phyloP scores from a whole-genome alignment of 176 grass and related monocot genomes.

The Raddia distichophylla region DNA sequence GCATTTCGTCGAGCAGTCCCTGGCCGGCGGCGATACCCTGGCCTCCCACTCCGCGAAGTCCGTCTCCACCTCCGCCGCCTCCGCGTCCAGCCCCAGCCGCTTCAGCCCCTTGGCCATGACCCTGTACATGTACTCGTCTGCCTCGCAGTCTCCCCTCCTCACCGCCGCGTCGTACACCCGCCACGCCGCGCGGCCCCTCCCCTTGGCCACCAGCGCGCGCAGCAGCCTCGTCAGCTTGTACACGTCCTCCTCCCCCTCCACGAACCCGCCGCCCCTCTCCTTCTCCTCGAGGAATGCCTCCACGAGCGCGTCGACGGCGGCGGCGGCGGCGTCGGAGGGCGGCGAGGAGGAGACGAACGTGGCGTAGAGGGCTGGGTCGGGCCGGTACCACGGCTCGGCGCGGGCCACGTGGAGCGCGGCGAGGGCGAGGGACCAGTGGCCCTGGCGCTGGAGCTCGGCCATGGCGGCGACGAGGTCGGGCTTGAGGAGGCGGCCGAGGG shows the following conservation, averaged over 20 bases:
- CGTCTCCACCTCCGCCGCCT: conserved; percentile 61
- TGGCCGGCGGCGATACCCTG: conserved; percentile 35
- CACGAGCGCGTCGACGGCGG: conserved; percentile 69
- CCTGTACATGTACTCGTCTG: conserved; percentile 78
- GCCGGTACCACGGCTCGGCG: conserved; percentile 68
- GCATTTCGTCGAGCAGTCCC: conserved; percentile 75
- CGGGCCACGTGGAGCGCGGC: conserved; percentile 66
- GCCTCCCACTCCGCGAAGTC: conserved; percentile 69
- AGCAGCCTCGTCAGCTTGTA: conserved; percentile 72
- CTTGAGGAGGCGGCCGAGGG: conserved; percentile 79
- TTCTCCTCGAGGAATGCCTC: conserved; percentile 80
- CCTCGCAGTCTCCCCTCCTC: conserved; percentile 47
- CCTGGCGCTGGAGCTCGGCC: conserved; percentile 84
- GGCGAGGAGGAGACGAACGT: conserved; percentile 72
- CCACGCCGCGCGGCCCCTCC: conserved; percentile 61
- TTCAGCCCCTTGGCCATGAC: conserved; percentile 62
- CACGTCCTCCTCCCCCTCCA: conserved; percentile 53
- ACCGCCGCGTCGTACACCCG: conserved; percentile 64
- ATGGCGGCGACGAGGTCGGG: conserved; percentile 70
- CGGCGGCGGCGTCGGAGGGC: conserved; percentile 8
- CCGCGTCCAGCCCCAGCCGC: conserved; percentile 65
- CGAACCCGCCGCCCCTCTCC: conserved; percentile 52
- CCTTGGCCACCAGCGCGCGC: conserved; percentile 65
- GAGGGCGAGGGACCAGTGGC: conserved; percentile 67
- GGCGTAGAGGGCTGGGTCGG: conserved; percentile 75